Percentiles rank a stretch among this genome's conserved stretches.
phyloP scores from a whole-genome alignment of 352 stramenopile genomes.

The Globisporangium nodosum region DNA sequence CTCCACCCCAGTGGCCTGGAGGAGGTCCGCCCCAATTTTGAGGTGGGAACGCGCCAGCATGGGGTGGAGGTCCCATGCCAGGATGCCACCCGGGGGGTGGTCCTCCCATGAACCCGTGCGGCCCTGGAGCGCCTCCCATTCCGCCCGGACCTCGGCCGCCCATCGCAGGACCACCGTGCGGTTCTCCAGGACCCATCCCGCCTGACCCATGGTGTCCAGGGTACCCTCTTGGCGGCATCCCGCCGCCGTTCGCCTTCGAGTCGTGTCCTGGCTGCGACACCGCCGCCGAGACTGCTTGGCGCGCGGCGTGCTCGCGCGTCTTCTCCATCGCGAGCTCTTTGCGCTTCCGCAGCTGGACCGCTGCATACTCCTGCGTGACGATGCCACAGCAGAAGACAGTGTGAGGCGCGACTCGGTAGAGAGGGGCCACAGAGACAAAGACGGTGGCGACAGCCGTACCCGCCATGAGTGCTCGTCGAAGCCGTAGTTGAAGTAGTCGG shows the following conservation, averaged over 20 bases:
- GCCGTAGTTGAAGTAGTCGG: slow-evolving; percentile 93
- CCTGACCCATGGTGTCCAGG: slow-evolving; percentile 2
- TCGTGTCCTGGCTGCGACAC: slow-evolving; percentile 35
- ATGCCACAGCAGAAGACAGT: not conserved
- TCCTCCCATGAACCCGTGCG: slow-evolving; percentile 42
- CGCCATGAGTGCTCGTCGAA: slow-evolving; percentile 88
- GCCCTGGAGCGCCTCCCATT: slow-evolving; percentile 13
- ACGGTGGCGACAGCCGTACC: slow-evolving; percentile 16
- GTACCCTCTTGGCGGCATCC: slow-evolving; percentile 22
- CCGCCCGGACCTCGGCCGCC: slow-evolving; percentile 21
- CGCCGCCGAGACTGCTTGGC: slow-evolving; percentile 56
- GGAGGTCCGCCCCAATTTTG: slow-evolving; percentile 34
- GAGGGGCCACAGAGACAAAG: not conserved
- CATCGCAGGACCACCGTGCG: slow-evolving; percentile 5
- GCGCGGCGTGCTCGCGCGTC: slow-evolving; percentile 72
- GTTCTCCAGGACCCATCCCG: not conserved
- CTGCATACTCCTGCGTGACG: slow-evolving; percentile 65
- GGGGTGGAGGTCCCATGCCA: slow-evolving; percentile 50
- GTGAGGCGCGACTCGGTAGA: not conserved
- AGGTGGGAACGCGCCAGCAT: slow-evolving; percentile 19
- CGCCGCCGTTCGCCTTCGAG: slow-evolving; percentile 15
- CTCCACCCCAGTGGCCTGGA: slow-evolving; percentile 37
- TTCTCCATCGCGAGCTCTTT: slow-evolving; percentile 72
- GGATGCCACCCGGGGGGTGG: slow-evolving; percentile 66
- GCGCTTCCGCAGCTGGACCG: slow-evolving; percentile 62